phyloP scores from a whole-genome alignment of 78 protist species.

The Tieghemostelium lacteum region DNA sequence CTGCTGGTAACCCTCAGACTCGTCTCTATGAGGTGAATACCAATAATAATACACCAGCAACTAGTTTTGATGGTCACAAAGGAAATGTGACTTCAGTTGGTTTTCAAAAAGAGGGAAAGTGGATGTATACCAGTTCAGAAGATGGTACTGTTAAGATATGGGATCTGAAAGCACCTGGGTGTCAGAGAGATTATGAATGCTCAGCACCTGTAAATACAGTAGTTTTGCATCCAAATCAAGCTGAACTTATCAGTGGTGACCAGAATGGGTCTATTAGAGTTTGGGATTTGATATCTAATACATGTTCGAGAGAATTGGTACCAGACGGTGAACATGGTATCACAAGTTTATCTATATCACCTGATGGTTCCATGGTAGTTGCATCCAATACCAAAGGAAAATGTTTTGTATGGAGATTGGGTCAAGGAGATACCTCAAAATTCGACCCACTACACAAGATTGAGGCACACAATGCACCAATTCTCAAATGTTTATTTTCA shows the following conservation, averaged over 20 bases:
- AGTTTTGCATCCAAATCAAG: conserved; percentile 95
- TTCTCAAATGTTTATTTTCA: conserved; percentile 81
- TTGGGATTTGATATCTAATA: conserved; percentile 91
- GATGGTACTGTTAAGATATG: conserved; percentile 96
- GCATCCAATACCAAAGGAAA: conserved; percentile 93
- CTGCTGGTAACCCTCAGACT: conserved; percentile 95
- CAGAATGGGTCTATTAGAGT: conserved; percentile 91
- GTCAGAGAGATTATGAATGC: conserved; percentile 88
- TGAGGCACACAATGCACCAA: conserved; percentile 88
- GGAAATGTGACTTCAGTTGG: conserved; percentile 93
- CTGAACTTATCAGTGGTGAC: conserved; percentile 92
- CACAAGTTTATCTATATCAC: conserved; percentile 81
- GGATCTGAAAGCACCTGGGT: conserved; percentile 95
- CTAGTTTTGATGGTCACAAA: conserved; percentile 93
- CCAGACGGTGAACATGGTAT: conserved; percentile 91
- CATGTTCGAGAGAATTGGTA: conserved; percentile 86
- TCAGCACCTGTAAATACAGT: conserved; percentile 87
- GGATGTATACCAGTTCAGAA: conserved; percentile 96
- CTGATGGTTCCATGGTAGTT: conserved; percentile 82
- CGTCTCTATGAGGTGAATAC: conserved; percentile 87
- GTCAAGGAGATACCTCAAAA: conserved; percentile 78
- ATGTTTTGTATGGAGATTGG: conserved; percentile 86
- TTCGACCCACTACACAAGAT: conserved; percentile 69
- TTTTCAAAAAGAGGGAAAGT: conserved; percentile 90
- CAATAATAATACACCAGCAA: conserved; percentile 77